Evolutionary conservation across 306 rosid species (phyloP).

Genomic region (Comarum palustre): DNA sequence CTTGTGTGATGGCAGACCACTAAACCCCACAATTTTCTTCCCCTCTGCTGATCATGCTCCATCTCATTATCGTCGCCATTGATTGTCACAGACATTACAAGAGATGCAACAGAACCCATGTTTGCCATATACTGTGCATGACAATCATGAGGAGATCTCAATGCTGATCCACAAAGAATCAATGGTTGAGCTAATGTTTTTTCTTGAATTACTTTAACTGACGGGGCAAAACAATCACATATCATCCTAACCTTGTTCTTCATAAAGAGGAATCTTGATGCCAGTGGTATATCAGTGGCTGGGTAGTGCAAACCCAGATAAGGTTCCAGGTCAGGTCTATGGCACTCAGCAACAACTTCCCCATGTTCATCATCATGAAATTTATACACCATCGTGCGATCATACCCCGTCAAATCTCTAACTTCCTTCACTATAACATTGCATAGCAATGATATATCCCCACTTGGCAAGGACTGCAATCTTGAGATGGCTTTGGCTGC

Average conservation of each 20-base stretch:
- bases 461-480: conserved; percentile 43
- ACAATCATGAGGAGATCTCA: conserved; percentile 44
- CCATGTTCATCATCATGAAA: conserved; percentile 50
- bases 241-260: conserved; percentile 47
- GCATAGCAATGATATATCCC: conserved; percentile 32
- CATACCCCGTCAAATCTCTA: conserved; percentile 41
- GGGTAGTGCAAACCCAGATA: conserved; percentile 48
- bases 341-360: conserved; percentile 42
- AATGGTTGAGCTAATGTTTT: conserved; percentile 35
- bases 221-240: conserved; percentile 43
- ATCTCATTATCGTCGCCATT: conserved; percentile 30
- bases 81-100: conserved; percentile 43
- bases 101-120: conserved; percentile 45
- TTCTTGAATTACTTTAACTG: conserved; percentile 43
- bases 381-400: conserved; percentile 46
- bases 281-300: conserved; percentile 47
- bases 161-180: conserved; percentile 41
- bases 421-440: conserved; percentile 45
- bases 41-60: conserved; percentile 37
- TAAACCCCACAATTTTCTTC: conserved; percentile 42
- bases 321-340: conserved; percentile 37
- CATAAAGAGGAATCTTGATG: conserved; percentile 45
- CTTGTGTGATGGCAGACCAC: conserved; percentile 49
- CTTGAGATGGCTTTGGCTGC: conserved; percentile 48
- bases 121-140: conserved; percentile 43